Conservation (phyloP, 2,329 filamentous ascomycete species). For the Phialophora verrucosa region DNA sequence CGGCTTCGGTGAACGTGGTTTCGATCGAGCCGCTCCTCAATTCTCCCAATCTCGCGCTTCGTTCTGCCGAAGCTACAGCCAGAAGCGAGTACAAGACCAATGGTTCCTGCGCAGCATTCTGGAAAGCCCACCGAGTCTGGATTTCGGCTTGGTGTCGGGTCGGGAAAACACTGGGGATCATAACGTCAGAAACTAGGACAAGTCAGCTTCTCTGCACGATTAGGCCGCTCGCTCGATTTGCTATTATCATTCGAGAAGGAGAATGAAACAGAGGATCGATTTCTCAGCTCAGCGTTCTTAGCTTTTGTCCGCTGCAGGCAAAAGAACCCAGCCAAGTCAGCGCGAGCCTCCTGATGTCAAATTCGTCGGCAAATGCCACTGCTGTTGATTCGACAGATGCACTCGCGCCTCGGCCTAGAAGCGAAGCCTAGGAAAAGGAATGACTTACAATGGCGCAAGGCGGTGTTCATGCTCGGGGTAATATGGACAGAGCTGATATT, state of each 20-base stretch:
- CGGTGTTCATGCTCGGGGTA: conserved; percentile 27
- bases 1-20: conserved; percentile 28
- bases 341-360: not conserved
- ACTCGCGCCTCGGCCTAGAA: not conserved
- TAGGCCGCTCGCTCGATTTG: not conserved
- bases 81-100: conserved; percentile 26
- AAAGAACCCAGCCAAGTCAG: not conserved
- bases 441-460: conserved; percentile 27
- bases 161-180: conserved; percentile 26
- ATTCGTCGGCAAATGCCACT: not conserved
- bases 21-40: conserved; percentile 24
- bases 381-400: not conserved
- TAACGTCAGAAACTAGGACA: conserved; percentile 27
- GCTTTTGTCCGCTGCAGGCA: not conserved
- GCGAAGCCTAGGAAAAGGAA: not conserved
- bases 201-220: conserved; percentile 7
- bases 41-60: conserved; percentile 22
- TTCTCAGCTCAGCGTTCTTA: not conserved
- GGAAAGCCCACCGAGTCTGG: conserved; percentile 30
- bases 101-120: conserved; percentile 25
- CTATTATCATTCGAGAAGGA: not conserved
- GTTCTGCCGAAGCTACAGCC: conserved; percentile 24
- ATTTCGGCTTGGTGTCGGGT: conserved; percentile 27
- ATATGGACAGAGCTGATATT: conserved; percentile 25
- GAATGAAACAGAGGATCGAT: not conserved